Percentiles rank a stretch among this genome's conserved stretches.
phyloP scores from a whole-genome alignment of 129 eudicot genomes.

The Tagetes patula region DNA sequence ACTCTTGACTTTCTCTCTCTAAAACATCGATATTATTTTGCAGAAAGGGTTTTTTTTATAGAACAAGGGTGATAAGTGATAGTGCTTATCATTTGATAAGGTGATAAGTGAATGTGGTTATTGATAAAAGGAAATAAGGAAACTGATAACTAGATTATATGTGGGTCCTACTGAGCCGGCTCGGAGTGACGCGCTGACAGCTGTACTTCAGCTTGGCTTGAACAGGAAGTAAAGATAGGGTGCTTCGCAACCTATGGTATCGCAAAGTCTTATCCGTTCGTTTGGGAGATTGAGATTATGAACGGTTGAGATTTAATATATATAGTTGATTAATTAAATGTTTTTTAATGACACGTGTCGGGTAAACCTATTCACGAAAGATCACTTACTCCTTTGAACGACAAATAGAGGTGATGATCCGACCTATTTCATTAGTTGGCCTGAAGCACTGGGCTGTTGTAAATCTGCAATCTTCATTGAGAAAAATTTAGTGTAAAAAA shows the following conservation, averaged over 20 bases:
- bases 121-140: background rate
- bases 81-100: constrained; percentile 27
- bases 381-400: too few relatives aligned
- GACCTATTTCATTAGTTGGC: too few relatives aligned
- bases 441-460: too few relatives aligned
- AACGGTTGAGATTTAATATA: constrained; percentile 24
- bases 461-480: too few relatives aligned
- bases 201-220: constrained; percentile 51
- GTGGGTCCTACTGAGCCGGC: constrained; percentile 54
- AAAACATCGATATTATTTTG: constrained; percentile 43
- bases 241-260: constrained; percentile 7
- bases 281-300: background rate
- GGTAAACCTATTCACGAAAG: too few relatives aligned
- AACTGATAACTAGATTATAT: background rate
- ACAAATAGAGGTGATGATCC: too few relatives aligned
- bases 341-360: too few relatives aligned
- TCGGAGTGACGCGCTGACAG: constrained; percentile 49
- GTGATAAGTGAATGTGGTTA: background rate
- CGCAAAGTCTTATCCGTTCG: constrained; percentile 11
- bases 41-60: constrained; percentile 57
- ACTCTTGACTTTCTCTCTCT: constrained; percentile 51
- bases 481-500: too few relatives aligned
- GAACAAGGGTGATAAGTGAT: constrained; percentile 25
- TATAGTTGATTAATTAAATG: too few relatives aligned
- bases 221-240: background rate